Conservation (phyloP, 257 asterid genomes). For the Anisodus tanguticus region DNA sequence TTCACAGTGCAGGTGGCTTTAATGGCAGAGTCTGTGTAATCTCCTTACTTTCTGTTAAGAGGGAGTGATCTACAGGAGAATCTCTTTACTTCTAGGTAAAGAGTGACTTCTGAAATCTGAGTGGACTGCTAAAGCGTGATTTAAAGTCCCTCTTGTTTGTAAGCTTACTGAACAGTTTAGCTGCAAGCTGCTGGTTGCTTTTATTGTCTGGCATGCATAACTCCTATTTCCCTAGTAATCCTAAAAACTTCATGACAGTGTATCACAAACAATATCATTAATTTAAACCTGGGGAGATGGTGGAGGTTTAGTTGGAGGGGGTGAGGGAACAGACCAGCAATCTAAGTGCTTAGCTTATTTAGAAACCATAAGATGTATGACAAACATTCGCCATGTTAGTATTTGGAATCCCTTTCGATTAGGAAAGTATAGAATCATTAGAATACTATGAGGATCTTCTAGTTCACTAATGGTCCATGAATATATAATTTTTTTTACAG, state of each 20-base stretch:
- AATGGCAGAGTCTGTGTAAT: not conserved
- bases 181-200: not conserved
- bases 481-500: not conserved
- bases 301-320: not conserved
- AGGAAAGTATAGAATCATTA: not conserved
- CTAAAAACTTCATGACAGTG: not conserved
- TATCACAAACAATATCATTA: not conserved
- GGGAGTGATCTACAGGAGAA: not conserved
- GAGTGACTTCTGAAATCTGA: not conserved
- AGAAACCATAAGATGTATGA: not conserved
- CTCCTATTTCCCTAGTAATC: not conserved
- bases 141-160: not conserved
- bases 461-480: not conserved
- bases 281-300: constrained; percentile 11
- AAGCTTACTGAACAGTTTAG: not conserved
- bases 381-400: not conserved
- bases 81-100: not conserved
- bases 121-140: not conserved
- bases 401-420: not conserved
- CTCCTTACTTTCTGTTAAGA: not conserved
- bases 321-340: not conserved
- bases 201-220: not conserved
- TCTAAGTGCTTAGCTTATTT: constrained; percentile 4
- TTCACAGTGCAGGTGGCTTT: not conserved
- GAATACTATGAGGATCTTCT: not conserved